A percentile compares a stretch with the other conserved stretches of the same genome.
Conservation (phyloP, 2,329 filamentous ascomycete genomes). For the Xylaria sp. region DNA sequence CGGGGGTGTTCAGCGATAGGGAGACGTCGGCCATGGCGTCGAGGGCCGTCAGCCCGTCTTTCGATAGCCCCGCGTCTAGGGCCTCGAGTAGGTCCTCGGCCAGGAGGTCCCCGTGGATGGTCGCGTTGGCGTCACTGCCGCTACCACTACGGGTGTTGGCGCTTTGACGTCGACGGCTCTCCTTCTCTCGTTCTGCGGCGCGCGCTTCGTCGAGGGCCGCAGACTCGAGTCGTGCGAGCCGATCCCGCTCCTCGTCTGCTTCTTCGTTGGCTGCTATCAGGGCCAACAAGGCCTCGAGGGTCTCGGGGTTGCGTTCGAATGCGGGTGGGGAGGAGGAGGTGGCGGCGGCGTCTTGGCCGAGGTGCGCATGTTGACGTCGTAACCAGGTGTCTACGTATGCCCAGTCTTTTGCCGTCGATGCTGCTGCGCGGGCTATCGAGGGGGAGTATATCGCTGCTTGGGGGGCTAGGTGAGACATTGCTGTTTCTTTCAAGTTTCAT, state of each 20-base stretch:
- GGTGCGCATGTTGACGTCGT: constrained; percentile 65
- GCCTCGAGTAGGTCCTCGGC: constrained; percentile 61
- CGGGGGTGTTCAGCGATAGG: constrained; percentile 61
- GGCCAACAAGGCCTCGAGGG: constrained; percentile 77
- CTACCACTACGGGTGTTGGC: neutral
- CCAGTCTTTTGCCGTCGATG: constrained; percentile 90
- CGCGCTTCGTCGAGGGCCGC: constrained; percentile 66
- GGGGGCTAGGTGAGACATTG: constrained; percentile 51
- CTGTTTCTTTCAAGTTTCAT: neutral
- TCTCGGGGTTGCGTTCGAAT: constrained; percentile 90
- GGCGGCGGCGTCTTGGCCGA: neutral
- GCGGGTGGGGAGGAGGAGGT: constrained; percentile 70
- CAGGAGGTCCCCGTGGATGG: constrained; percentile 43
- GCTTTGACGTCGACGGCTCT: constrained; percentile 6
- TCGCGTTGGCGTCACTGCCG: constrained; percentile 23
- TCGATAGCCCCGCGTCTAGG: constrained; percentile 65
- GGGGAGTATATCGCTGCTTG: constrained; percentile 72
- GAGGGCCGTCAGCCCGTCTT: constrained; percentile 66
- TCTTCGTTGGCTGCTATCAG: constrained; percentile 81
- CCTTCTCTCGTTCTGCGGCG: constrained; percentile 49
- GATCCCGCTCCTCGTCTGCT: constrained; percentile 75
- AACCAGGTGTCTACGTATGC: constrained; percentile 88
- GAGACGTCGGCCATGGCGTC: constrained; percentile 67
- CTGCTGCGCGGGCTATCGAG: constrained; percentile 76
- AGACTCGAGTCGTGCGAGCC: constrained; percentile 69